Percentiles rank a stretch among this genome's conserved stretches.
Conservation (phyloP, 169 alveolate genomes). For the Hammondia hammondi region DNA sequence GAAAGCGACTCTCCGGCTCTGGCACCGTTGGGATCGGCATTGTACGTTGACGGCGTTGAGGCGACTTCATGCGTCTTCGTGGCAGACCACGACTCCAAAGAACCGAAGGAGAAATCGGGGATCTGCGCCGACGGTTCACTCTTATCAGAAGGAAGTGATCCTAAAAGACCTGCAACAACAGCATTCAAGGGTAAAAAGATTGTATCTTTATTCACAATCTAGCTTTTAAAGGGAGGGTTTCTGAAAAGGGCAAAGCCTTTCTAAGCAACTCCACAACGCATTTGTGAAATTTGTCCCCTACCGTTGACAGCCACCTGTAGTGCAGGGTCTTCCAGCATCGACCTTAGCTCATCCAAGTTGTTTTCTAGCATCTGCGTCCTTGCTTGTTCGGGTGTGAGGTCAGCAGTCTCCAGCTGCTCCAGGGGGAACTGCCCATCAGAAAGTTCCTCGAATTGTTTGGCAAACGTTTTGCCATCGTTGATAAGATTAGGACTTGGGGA, state of each 20-base stretch:
- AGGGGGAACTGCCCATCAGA: background rate
- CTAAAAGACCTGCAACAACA: background rate
- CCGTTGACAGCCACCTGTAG: conserved; percentile 3
- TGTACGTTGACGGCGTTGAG: background rate
- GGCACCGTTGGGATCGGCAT: background rate
- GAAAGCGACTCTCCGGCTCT: background rate
- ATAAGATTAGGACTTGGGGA: background rate
- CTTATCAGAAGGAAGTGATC: background rate
- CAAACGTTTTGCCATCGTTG: background rate
- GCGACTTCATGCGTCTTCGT: background rate
- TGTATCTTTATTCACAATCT: no score
- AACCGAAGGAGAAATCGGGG: background rate
- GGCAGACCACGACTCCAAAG: conserved; percentile 1
- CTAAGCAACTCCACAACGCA: no score
- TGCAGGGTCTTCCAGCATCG: conserved; percentile 27
- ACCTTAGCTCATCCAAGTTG: background rate
- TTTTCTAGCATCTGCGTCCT: background rate
- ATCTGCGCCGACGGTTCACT: background rate
- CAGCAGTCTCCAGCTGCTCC: background rate
- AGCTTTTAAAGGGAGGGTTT: no score
- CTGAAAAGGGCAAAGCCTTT: no score
- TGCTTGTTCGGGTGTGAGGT: background rate
- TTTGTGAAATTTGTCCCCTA: background rate
- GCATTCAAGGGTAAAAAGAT: no score
- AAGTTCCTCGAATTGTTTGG: no score